Base-by-base conservation (phyloP, 2,329 filamentous ascomycete genomes). In the Aulographum hederae region DNA sequence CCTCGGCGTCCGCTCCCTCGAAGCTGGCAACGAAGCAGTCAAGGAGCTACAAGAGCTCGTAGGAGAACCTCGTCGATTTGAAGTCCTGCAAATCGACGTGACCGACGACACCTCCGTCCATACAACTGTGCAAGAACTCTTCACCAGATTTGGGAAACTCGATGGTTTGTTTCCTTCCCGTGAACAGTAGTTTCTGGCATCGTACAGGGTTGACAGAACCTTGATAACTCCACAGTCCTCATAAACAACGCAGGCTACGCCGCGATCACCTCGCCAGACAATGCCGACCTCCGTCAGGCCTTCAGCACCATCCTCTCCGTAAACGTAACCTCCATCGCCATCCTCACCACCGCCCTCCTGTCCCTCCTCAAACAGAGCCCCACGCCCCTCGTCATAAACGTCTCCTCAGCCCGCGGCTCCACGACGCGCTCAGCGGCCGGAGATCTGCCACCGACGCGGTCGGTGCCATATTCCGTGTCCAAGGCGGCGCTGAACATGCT, bases 321-420 rank as follows among this genome's bases (percentile, higher is more conserved):
- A 25, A 60, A 65, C 42, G 49, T 63, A 37, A 56, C 52, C 2
- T 61, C 58, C 1, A 47, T 61, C 14, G 58, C 47, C 4, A 48
- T 52, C 27, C 23, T 58, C 20, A 44, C 46, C 8, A 37, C 38
- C 6, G 37, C 48, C 13, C 43, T 47, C 33, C 37, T 47, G 4
- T 45, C 48, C 10, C 39, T 55, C 2, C 42, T 54, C 1, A 37
- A 37, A 20, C 32, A 40, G 13, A 40, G 44, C 1, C 1, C 31
- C 2, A 13, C 37, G 10, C 40, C 45, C 3, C 47, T 41, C 30
- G 46, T 54, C 2, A 46, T 56, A 34, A 53, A 52, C 28, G 36
- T 56, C 26, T 47, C 46, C 5, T 53, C 46, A 4, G 46, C 38
- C 0, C 38, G 46, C 5, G 50, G 41, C 4, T 47, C 42, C 3